Evolutionary conservation across 441 rosid genomes (phyloP).

Genomic region (Macaranga tanarius): DNA sequence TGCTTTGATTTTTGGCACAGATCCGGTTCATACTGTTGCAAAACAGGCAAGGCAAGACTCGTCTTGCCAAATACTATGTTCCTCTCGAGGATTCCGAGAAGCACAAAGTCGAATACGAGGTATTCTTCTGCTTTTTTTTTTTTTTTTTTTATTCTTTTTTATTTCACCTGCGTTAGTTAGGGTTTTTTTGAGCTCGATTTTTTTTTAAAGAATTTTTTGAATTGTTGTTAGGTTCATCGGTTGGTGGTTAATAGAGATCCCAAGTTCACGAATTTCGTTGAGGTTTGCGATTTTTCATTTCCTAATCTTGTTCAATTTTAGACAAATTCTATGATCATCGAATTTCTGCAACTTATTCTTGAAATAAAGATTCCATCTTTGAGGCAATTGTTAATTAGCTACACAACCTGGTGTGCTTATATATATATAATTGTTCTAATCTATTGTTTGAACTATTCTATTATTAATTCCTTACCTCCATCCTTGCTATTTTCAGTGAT

Average conservation of each 20-base stretch:
- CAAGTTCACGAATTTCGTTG: slow-evolving; percentile 92
- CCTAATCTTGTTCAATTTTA: not conserved
- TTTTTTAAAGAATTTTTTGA: not conserved
- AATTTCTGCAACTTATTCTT: not conserved
- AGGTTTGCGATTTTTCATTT: slow-evolving; percentile 47
- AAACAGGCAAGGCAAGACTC: slow-evolving; percentile 99
- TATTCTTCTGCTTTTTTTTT: slow-evolving; percentile 6
- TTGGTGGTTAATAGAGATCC: slow-evolving; percentile 96
- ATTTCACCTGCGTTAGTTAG: not conserved
- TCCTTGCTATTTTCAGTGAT: too few species aligned
- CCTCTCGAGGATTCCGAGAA: slow-evolving; percentile 98
- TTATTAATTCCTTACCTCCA: not conserved
- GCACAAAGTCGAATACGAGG: slow-evolving; percentile 99
- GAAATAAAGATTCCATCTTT: not conserved
- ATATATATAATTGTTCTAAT: not conserved
- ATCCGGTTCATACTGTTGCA: slow-evolving; percentile 97
- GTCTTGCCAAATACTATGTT: slow-evolving; percentile 96
- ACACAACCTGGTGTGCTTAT: not conserved
- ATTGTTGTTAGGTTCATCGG: slow-evolving; percentile 73
- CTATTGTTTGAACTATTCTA: not conserved
- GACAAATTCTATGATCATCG: not conserved
- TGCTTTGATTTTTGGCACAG: slow-evolving; percentile 37
- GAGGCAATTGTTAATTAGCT: not conserved
- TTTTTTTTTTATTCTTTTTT: not conserved
- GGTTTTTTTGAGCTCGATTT: not conserved